These are phyloP conservation scores for Scytalidium lignicola DNA, from an alignment of 2,329 filamentous ascomycete species.

Conservation along the genomic window DNA sequence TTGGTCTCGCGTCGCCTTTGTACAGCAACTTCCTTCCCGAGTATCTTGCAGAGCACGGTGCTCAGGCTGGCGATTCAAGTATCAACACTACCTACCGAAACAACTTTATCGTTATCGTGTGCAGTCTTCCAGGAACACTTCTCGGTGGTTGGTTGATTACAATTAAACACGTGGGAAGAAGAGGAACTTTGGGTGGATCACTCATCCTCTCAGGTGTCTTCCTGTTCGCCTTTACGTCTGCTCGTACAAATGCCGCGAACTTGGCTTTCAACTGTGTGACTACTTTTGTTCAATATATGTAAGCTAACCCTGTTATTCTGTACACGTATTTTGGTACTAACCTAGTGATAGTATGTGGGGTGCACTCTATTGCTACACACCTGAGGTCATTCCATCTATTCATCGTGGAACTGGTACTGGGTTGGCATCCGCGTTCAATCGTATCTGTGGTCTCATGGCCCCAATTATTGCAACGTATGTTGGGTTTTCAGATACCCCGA, in stretches of 20 bases:
- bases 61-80: conserved; percentile 4
- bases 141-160: conserved; percentile 50
- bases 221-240: conserved; percentile 44
- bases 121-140: conserved; percentile 54
- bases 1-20: conserved; percentile 51
- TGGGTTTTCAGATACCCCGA: conserved; percentile 46
- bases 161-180: conserved; percentile 44
- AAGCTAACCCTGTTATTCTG: not conserved
- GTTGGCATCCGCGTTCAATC: conserved; percentile 55
- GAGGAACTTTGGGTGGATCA: conserved; percentile 44
- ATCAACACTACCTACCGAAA: conserved; percentile 43
- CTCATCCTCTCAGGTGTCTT: conserved; percentile 47
- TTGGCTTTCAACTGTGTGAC: conserved; percentile 52
- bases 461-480: conserved; percentile 59
- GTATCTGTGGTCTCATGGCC: conserved; percentile 61
- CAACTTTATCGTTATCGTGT: conserved; percentile 47
- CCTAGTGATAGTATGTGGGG: conserved; percentile 39
- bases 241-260: conserved; percentile 38
- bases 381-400: conserved; percentile 51
- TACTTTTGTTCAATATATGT: conserved; percentile 46
- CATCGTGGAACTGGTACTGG: conserved; percentile 53
- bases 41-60: conserved; percentile 24
- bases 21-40: conserved; percentile 45
- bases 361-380: conserved; percentile 50
- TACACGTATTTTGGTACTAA: not conserved